Evolutionary conservation across 352 stramenopile genomes (phyloP).

Genomic region (Phytophthora meadii): DNA sequence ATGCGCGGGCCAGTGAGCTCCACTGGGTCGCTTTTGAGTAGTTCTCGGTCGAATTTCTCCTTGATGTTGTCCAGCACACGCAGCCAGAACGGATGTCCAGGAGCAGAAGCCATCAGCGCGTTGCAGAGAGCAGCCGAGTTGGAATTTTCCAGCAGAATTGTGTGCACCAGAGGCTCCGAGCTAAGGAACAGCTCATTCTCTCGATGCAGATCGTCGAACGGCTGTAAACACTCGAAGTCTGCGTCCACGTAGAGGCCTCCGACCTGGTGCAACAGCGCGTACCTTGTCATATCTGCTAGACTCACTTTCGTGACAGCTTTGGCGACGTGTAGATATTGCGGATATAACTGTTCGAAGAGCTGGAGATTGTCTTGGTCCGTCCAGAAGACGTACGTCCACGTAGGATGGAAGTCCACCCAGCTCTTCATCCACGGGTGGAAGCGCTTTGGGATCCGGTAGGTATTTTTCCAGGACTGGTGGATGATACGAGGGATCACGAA

Average conservation of each 20-base stretch:
- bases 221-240: slow-evolving; percentile 60
- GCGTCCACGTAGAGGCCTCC: slow-evolving; percentile 61
- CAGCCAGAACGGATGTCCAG: slow-evolving; percentile 60
- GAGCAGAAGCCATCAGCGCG: slow-evolving; percentile 59
- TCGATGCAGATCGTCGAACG: slow-evolving; percentile 46
- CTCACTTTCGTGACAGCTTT: slow-evolving; percentile 48
- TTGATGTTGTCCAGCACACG: slow-evolving; percentile 56
- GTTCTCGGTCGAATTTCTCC: slow-evolving; percentile 41
- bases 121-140: slow-evolving; percentile 51
- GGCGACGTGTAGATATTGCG: slow-evolving; percentile 52
- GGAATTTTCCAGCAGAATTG: slow-evolving; percentile 53
- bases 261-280: slow-evolving; percentile 57
- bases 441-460: slow-evolving; percentile 43
- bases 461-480: slow-evolving; percentile 66
- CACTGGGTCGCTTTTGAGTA: slow-evolving; percentile 37
- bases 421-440: slow-evolving; percentile 68
- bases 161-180: slow-evolving; percentile 51
- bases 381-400: slow-evolving; percentile 70
- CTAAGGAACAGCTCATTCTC: slow-evolving; percentile 50
- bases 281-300: slow-evolving; percentile 60
- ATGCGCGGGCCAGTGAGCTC: slow-evolving; percentile 58
- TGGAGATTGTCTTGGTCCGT: slow-evolving; percentile 59
- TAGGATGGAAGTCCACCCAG: slow-evolving; percentile 48
- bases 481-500: slow-evolving; percentile 52
- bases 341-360: slow-evolving; percentile 56